phyloP scores from a whole-genome alignment of 2,329 filamentous ascomycete genomes.

The Xylariaceae sp. region DNA sequence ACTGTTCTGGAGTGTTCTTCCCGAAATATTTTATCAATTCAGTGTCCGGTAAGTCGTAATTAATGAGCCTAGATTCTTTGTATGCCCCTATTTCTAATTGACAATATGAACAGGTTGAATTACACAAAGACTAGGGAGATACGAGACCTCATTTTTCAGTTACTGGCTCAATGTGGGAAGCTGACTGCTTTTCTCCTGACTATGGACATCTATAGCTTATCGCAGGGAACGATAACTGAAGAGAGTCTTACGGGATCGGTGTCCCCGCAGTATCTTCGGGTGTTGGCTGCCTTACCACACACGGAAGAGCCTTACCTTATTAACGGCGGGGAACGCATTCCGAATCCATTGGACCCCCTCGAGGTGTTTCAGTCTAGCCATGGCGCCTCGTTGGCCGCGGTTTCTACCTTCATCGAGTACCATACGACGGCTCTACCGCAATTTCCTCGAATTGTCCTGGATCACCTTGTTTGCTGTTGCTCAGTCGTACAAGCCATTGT shows the following conservation, averaged over 20 bases:
- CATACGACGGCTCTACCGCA: conserved; percentile 41
- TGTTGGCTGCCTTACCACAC: conserved; percentile 39
- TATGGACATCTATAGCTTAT: conserved; percentile 43
- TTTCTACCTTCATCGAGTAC: conserved; percentile 42
- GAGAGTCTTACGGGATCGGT: conserved; percentile 39
- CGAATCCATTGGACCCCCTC: conserved; percentile 40
- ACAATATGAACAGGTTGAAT: conserved; percentile 22
- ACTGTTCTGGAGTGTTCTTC: conserved; percentile 50
- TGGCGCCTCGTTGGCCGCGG: conserved; percentile 40
- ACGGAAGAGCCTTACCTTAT: conserved; percentile 30
- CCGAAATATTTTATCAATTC: conserved; percentile 45
- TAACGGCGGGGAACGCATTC: conserved; percentile 31
- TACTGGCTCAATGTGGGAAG: conserved; percentile 41
- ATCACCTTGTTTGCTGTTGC: conserved; percentile 39
- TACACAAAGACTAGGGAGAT: conserved; percentile 28
- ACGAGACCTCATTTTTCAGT: conserved; percentile 31
- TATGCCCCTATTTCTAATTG: background rate
- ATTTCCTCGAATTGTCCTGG: conserved; percentile 44
- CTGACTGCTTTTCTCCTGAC: conserved; percentile 50
- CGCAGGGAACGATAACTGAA: conserved; percentile 24
- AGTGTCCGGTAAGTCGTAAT: conserved; percentile 39
- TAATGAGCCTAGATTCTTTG: background rate
- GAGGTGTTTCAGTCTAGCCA: conserved; percentile 40
- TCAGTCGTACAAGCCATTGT: conserved; percentile 24
- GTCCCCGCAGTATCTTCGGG: conserved; percentile 44